Base-by-base conservation (phyloP, 2,329 filamentous ascomycete species). In the Thelonectria rubi region DNA sequence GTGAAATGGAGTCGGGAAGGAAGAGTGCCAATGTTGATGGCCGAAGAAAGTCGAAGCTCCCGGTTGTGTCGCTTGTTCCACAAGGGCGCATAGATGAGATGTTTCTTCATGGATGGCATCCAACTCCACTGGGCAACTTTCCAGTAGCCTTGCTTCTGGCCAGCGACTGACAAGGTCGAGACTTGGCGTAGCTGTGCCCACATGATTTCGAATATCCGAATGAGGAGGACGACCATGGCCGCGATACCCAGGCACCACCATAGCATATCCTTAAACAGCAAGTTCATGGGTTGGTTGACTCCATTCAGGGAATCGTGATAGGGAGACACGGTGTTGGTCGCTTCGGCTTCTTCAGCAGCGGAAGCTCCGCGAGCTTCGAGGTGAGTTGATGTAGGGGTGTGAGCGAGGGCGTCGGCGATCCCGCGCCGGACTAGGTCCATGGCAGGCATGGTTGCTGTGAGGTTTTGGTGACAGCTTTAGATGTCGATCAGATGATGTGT, bases 1-100 rank as follows among this genome's bases (percentile, higher is more conserved):
- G 88, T 73, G 52, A 78, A 79, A 71, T 91, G 88, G 45, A 91
- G 80, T 57, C 89, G 82, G 1, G 88, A 89, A 0, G 88, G 88
- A 15, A 91, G 77, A 0, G 88, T 90, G 64, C 88, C 83, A 55
- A 85, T 78, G 72, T 86, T 87, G 64, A 87, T 69, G 60, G 86
- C 87, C 9, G 81, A 80, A 54, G 86, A 89, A 53, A 90, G 76
- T 70, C 82, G 82, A 69, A 91, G 83, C 74, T 91, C 88, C 69
- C 86, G 81, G 78, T 90, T 90, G 76, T 91, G 88, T 48, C 88
- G 84, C 72, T 89, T 90, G 14, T 78, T 84, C 77, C 84, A 84
- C 21, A 91, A 76, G 3, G 88, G 88, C 1, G 88, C 87, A 68
- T 90, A 80, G 49, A 76, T 75, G 59, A 91, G 70, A 65, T 88